These are phyloP conservation scores for Hypoxylon sp. DNA, from an alignment of 2,329 filamentous ascomycete species.

Conservation along the genomic window DNA sequence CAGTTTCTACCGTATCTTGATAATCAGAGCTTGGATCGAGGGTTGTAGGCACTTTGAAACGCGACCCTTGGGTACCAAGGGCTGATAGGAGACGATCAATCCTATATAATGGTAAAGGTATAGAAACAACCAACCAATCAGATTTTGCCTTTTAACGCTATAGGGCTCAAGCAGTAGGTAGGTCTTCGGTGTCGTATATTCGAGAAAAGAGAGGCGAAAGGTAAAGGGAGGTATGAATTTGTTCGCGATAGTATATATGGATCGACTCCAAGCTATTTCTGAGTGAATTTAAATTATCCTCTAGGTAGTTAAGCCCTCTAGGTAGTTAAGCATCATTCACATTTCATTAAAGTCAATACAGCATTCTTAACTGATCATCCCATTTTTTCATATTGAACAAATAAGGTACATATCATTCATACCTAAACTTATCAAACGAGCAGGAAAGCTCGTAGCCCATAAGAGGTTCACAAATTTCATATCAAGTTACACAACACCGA, in stretches of 20 bases:
- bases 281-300: too few relatives aligned
- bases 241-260: too few relatives aligned
- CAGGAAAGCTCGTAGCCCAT: background rate
- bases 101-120: background rate
- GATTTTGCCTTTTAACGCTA: background rate
- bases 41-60: background rate
- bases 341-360: too few relatives aligned
- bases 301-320: too few relatives aligned
- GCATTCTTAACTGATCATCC: background rate
- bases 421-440: slow-evolving; percentile 1
- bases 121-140: background rate
- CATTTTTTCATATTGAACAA: background rate
- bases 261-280: too few relatives aligned
- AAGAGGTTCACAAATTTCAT: slow-evolving; percentile 3
- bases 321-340: too few relatives aligned
- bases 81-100: background rate
- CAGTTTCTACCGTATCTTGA: too few relatives aligned
- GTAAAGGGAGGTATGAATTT: too few relatives aligned
- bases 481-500: slow-evolving; percentile 16
- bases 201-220: too few relatives aligned
- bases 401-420: slow-evolving; percentile 7
- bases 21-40: too few relatives aligned
- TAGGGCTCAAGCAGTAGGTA: too few relatives aligned
- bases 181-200: too few relatives aligned
- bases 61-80: background rate